Base-by-base conservation (phyloP, 1,139 yeast species). In the Diutina neorugosa region DNA sequence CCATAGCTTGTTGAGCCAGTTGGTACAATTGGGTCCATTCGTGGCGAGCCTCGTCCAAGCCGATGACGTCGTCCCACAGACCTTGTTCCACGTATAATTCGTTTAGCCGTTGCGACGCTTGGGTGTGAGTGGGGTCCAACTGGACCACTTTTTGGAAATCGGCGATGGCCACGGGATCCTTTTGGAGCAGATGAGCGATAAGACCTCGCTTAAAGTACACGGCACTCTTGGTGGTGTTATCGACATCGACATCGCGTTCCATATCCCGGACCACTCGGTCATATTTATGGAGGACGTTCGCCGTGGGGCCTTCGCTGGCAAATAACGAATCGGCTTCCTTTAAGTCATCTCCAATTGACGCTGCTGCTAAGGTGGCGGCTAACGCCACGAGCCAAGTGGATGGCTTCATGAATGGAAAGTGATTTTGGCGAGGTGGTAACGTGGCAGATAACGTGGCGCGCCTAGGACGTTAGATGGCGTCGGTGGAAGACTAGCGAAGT, bases 21-120 rank as follows among this genome's bases (percentile, higher is more conserved):
- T 40, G 31, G 1, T 11, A 21, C 18, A 19, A 7, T 9, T 37
- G 18, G 21, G 14, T 34, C 50, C 46, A n/a, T 43, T 41, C 40
- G 18, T n/a, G 4, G 58, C 58, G 41, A 55, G 55, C 12, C 53
- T 52, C 9, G 60, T 54, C 25, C 53, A 60, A 11, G 51, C 53
- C 20, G 21, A 4, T 42, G 6, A 59, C 44, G 41, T 62, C 67
- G 0, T 63, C 70, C 50, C 71, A 64, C 44, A 69, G 71, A 2
- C 84, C 84, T 54, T 69, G 66, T 54, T 74, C 76, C 41, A 80
- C 59, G 54, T 74, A 68, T 20, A 81, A 57, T 3, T 78, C 77
- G 12, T 69, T 58, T 52, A 78, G 66, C 55, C 73, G 74, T 7
- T 62, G 62, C 54, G 69, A 68, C 18, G 84, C 84, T 0, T 77